These are phyloP conservation scores for Kwoniella mangroviensis DNA, from an alignment of 768 basidiomycete genomes.

Conservation along the genomic window DNA sequence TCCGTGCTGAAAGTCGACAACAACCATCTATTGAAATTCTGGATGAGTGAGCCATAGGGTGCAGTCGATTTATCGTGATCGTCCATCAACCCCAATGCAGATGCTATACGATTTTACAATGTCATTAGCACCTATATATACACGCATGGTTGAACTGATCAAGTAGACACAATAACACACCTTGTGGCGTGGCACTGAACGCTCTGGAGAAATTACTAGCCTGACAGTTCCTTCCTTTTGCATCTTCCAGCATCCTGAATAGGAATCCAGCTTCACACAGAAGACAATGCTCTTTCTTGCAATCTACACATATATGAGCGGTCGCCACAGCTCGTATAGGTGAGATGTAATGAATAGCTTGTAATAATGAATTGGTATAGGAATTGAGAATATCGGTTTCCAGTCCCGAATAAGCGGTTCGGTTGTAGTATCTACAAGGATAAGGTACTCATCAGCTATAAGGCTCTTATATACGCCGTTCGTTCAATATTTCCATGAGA, in stretches of 20 bases:
- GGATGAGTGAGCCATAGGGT: slow-evolving; percentile 84
- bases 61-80: slow-evolving; percentile 76
- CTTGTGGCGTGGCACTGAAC: slow-evolving; percentile 83
- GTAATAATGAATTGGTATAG: slow-evolving; percentile 88
- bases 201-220: slow-evolving; percentile 96
- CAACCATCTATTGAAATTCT: slow-evolving; percentile 91
- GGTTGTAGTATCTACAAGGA: slow-evolving; percentile 80
- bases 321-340: slow-evolving; percentile 84
- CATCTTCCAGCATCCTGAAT: slow-evolving; percentile 93
- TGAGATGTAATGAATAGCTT: slow-evolving; percentile 81
- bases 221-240: slow-evolving; percentile 90
- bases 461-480: no score
- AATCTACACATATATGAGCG: slow-evolving; percentile 86
- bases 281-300: slow-evolving; percentile 87
- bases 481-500: neutral
- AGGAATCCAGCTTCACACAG: slow-evolving; percentile 95
- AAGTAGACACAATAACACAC: slow-evolving; percentile 59
- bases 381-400: slow-evolving; percentile 98
- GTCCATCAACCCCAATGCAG: slow-evolving; percentile 87
- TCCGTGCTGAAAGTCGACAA: slow-evolving; percentile 75
- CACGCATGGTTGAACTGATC: neutral
- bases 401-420: slow-evolving; percentile 83
- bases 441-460: no score
- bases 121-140: neutral
- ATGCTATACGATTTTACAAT: slow-evolving; percentile 53